These are phyloP conservation scores for Emergomyces orientalis DNA, from an alignment of 2,329 filamentous ascomycete genomes.

Conservation along the genomic window DNA sequence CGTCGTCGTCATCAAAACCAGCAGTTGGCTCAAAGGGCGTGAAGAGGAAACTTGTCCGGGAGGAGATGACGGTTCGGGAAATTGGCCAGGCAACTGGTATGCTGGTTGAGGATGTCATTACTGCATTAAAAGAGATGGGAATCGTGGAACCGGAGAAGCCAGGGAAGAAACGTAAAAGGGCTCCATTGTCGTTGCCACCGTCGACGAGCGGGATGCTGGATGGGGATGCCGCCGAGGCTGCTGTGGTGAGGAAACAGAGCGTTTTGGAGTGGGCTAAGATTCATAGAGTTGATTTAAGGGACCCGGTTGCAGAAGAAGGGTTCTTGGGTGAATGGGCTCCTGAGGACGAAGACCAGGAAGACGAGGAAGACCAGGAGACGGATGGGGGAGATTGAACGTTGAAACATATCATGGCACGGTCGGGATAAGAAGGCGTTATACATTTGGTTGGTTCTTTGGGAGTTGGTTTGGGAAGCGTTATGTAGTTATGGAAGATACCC, in stretches of 20 bases:
- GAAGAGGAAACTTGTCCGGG: constrained; percentile 35
- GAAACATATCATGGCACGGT: not conserved
- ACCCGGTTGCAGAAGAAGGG: constrained; percentile 62
- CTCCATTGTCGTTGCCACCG: not conserved
- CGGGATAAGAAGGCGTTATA: constrained; percentile 11
- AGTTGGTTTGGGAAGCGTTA: not conserved
- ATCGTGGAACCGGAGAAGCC: constrained; percentile 48
- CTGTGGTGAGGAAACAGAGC: constrained; percentile 47
- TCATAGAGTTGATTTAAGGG: constrained; percentile 54
- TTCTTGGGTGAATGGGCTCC: constrained; percentile 61
- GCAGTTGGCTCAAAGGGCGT: constrained; percentile 23
- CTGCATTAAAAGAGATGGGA: constrained; percentile 69
- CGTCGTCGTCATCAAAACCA: not conserved
- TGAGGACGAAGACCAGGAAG: constrained; percentile 18
- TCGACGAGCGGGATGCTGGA: not conserved
- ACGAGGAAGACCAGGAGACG: not conserved
- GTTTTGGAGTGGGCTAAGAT: constrained; percentile 58
- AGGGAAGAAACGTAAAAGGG: constrained; percentile 46
- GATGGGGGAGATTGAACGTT: constrained; percentile 22
- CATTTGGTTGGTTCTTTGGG: not conserved
- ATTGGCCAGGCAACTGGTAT: constrained; percentile 77
- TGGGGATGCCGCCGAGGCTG: constrained; percentile 18
- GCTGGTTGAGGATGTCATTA: constrained; percentile 70
- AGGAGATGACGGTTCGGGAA: constrained; percentile 56
- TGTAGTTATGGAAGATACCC: constrained; percentile 6